Evolutionary conservation across 306 rosid species (phyloP), one percentile per base, ranked within the genome.

Genomic region (Medicago lupulina): DNA sequence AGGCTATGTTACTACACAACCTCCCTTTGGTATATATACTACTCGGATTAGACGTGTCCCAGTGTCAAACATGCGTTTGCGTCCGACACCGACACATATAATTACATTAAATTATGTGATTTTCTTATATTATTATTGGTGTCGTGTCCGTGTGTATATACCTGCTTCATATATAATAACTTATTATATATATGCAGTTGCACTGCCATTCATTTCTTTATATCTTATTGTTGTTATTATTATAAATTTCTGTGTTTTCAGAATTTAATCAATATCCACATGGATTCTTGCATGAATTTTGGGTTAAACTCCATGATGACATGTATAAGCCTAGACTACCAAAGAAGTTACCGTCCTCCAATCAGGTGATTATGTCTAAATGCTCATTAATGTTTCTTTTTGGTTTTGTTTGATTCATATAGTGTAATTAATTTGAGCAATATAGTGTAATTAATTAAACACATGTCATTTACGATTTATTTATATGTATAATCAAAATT

Each of bases 341-440:
- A 2, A 17, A 40, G 2, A 39, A 16, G 34, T 53, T 31, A 17
- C 31, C 28, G 18, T 6, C 51, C 51, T 10, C 51, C 9, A 40
- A 39, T 65, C 25, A 65, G 70, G 70, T 65, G 28, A 65, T 40
- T 41, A 40, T 39, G 70, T 16, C 43, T 64, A 16, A 58, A 61
- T 61, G 43, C 7, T 15, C 2, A 14, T 7, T 60, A 0, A 60
- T 25, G 6, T 23, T 57, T 14, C 13, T 28, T 28, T 1, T 7
- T 60, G 18, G 44, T 36, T 62, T 21, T 36, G 39, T 63, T 9
- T 39, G 53, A 38, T 65, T 65, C 43, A 34, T 61, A 8, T 15
- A 31, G 44, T 34, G 2, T 34, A 34, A 61, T 3, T 15, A 31
- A 34, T 8, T 4, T 25, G 28, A 1, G 28, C 28, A 25, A 31